Base-by-base conservation (phyloP, 2,329 filamentous ascomycete genomes). In the Cytospora paraplurivora region DNA sequence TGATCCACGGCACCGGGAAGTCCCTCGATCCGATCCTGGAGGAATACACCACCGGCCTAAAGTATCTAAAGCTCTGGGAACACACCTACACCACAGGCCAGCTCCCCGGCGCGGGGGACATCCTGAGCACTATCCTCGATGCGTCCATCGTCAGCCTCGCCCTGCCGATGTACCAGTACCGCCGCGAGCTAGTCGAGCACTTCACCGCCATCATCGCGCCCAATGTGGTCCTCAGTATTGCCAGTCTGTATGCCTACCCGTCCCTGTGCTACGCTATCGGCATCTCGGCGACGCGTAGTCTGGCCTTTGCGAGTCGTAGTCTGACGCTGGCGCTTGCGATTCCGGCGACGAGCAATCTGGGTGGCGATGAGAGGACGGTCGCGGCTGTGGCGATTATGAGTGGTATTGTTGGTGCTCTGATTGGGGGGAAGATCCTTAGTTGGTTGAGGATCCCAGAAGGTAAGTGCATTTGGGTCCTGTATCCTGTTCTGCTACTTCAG, bases 151-250 rank as follows among this genome's bases (percentile, higher is more conserved):
- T 87, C 0, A 78, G 83, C 1, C 78, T 88, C 3, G 84, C 85
- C 2, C 73, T 88, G 19, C 84, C 85, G 0, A 87, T 87, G 83
- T 87, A 82, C 71, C 80, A 82, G 62, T 86, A 86, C 73, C 80
- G 84, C 3, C 76, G 79, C 47, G 84, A 87, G 73, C 77, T 88
- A 15, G 75, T 76, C 27, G 72, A 75, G 17, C 82, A 86, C 71
- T 84, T 85, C 68, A 68, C 79, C 49, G 78, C 81, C 49, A 86
- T 88, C 62, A 74, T 83, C 5, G 71, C 83, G 2, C 85, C 85
- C 2, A 85, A 81, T 67, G 70, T 85, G 6, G 68, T 75, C 6
- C 73, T 87, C 51, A 80, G 83, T 4, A 70, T 85, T 7, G 81
- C 71, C 7, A 85, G 83, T 17, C 75, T 88, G 7, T 83, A 87